Conservation (phyloP, 2,329 filamentous ascomycete genomes). For the Microcyclospora pomicola region DNA sequence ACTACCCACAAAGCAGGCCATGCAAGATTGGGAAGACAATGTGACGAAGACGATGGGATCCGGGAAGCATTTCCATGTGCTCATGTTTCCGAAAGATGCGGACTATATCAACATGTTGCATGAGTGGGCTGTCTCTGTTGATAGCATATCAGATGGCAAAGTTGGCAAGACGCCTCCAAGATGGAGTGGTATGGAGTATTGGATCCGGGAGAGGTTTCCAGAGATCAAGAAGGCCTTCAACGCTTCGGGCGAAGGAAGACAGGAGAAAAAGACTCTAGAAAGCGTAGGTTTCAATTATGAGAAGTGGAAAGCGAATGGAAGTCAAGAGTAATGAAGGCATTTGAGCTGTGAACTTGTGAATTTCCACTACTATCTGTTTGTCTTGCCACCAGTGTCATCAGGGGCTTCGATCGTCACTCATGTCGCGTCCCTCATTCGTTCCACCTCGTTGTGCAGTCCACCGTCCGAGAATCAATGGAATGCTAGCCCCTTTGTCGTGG, state of each 20-base stretch:
- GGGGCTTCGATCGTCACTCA: too few relatives aligned
- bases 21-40: conserved; percentile 52
- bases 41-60: conserved; percentile 27
- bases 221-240: conserved; percentile 62
- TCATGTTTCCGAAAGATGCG: conserved; percentile 49
- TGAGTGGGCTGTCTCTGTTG: conserved; percentile 43
- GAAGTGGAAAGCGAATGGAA: conserved; percentile 10
- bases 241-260: conserved; percentile 43
- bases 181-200: conserved; percentile 59
- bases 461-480: too few relatives aligned
- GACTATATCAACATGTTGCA: conserved; percentile 56
- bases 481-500: too few relatives aligned
- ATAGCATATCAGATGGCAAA: conserved; percentile 10
- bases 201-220: conserved; percentile 55
- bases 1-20: conserved; percentile 49
- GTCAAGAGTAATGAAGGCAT: too few relatives aligned
- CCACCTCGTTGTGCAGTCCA: too few relatives aligned
- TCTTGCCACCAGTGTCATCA: too few relatives aligned
- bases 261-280: conserved; percentile 47
- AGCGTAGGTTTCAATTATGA: conserved; percentile 48
- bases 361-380: too few relatives aligned
- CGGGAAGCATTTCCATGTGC: conserved; percentile 39
- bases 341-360: too few relatives aligned
- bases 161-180: conserved; percentile 51
- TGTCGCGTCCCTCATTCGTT: too few relatives aligned